These are phyloP conservation scores for Candida insectalens DNA, from an alignment of 805 yeast genomes.

Conservation along the genomic window DNA sequence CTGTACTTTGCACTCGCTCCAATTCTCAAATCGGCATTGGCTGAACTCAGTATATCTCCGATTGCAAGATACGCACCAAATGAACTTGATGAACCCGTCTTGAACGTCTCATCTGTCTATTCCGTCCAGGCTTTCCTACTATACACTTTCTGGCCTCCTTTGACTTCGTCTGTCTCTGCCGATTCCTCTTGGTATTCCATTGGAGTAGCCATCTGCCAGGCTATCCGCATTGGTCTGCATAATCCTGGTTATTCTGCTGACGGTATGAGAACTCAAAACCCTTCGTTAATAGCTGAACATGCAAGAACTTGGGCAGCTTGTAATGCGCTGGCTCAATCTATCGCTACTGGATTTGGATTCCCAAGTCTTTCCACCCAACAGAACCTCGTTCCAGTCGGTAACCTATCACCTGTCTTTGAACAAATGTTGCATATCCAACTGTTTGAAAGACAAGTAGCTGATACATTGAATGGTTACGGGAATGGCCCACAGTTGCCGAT, in stretches of 20 bases:
- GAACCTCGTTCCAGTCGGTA: too few relatives aligned
- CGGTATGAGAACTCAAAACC: slow-evolving; percentile 35
- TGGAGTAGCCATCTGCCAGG: slow-evolving; percentile 89
- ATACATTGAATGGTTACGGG: slow-evolving; percentile 63
- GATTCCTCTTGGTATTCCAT: slow-evolving; percentile 95
- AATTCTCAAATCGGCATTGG: slow-evolving; percentile 62
- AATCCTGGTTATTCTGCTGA: slow-evolving; percentile 56
- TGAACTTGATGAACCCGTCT: slow-evolving; percentile 69
- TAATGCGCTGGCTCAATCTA: slow-evolving; percentile 79
- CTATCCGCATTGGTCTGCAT: slow-evolving; percentile 85
- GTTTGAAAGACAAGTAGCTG: slow-evolving; percentile 78
- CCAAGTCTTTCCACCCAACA: slow-evolving; percentile 63
- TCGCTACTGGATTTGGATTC: slow-evolving; percentile 89
- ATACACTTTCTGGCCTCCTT: slow-evolving; percentile 93
- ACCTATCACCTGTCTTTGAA: slow-evolving; percentile 30
- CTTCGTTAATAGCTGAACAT: slow-evolving; percentile 58
- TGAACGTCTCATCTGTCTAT: slow-evolving; percentile 84
- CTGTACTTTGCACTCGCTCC: slow-evolving; percentile 59
- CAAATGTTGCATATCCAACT: slow-evolving; percentile 78
- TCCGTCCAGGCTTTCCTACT: slow-evolving; percentile 88
- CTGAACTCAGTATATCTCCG: slow-evolving; percentile 86
- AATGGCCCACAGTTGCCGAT: slow-evolving; percentile 65
- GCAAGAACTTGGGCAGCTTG: slow-evolving; percentile 89
- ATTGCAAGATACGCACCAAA: slow-evolving; percentile 76
- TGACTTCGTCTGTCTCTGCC: slow-evolving; percentile 88